A percentile compares a stretch with the other conserved stretches of the same genome.
Conservation (phyloP, 306 rosid species). For the Cicer arietinum region DNA sequence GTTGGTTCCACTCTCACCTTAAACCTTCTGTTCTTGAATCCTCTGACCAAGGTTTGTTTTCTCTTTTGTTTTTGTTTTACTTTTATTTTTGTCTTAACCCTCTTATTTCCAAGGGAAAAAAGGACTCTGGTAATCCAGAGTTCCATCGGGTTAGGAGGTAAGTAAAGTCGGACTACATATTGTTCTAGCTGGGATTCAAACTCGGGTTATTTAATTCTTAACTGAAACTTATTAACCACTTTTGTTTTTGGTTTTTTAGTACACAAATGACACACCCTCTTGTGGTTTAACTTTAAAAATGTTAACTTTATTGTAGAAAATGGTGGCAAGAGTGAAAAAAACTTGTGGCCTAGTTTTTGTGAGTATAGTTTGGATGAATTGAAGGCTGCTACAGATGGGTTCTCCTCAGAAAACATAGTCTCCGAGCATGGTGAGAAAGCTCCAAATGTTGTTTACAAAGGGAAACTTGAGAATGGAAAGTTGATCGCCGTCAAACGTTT, state of each 20-base stretch:
- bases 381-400: slow-evolving; percentile 70
- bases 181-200: no score
- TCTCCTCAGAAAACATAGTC: slow-evolving; percentile 78
- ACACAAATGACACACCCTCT: neutral
- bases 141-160: no score
- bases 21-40: slow-evolving; percentile 81
- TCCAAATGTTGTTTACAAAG: slow-evolving; percentile 88
- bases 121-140: no score
- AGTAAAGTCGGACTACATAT: no score
- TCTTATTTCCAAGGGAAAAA: no score
- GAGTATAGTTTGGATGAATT: slow-evolving; percentile 83
- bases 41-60: slow-evolving; percentile 70
- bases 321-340: slow-evolving; percentile 65
- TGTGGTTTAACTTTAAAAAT: slow-evolving; percentile 10
- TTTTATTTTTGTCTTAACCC: no score
- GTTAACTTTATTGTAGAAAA: slow-evolving; percentile 60
- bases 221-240: no score
- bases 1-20: slow-evolving; percentile 86
- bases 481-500: slow-evolving; percentile 88
- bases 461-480: slow-evolving; percentile 64
- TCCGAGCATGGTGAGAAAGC: slow-evolving; percentile 97
- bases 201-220: no score
- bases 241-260: neutral
- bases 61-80: neutral
- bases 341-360: slow-evolving; percentile 62